Evolutionary conservation across 2,329 filamentous ascomycete species (phyloP).

Genomic region (Macrophomina phaseolina): DNA sequence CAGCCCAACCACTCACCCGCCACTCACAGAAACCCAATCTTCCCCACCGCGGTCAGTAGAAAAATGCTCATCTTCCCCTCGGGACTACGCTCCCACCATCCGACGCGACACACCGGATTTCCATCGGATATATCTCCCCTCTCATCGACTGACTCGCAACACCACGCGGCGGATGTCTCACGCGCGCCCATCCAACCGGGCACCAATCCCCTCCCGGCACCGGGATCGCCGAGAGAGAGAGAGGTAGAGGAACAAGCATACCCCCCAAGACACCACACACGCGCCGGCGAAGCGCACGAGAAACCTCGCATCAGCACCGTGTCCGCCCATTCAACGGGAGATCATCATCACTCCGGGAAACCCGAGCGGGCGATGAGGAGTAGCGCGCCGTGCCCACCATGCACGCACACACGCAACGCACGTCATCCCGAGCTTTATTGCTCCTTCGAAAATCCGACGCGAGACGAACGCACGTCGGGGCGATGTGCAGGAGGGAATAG

Average conservation of each 20-base stretch:
- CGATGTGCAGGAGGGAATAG: not conserved
- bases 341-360: slow-evolving; percentile 12
- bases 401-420: not conserved
- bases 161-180: not conserved
- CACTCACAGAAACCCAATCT: too few relatives aligned
- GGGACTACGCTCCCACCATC: not conserved
- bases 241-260: not conserved
- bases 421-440: not conserved
- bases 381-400: not conserved
- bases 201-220: not conserved
- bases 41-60: too few relatives aligned
- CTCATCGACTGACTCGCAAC: not conserved
- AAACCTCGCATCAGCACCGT: not conserved
- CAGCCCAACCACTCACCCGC: too few relatives aligned
- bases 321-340: slow-evolving; percentile 2
- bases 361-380: too few relatives aligned
- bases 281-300: not conserved
- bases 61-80: too few relatives aligned
- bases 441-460: not conserved
- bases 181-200: too few relatives aligned
- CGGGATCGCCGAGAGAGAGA: not conserved
- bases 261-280: not conserved
- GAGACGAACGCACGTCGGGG: too few relatives aligned
- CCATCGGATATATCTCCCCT: not conserved
- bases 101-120: not conserved